Base-by-base conservation (phyloP, 106 monocot species). In the Chionographis japonica region DNA sequence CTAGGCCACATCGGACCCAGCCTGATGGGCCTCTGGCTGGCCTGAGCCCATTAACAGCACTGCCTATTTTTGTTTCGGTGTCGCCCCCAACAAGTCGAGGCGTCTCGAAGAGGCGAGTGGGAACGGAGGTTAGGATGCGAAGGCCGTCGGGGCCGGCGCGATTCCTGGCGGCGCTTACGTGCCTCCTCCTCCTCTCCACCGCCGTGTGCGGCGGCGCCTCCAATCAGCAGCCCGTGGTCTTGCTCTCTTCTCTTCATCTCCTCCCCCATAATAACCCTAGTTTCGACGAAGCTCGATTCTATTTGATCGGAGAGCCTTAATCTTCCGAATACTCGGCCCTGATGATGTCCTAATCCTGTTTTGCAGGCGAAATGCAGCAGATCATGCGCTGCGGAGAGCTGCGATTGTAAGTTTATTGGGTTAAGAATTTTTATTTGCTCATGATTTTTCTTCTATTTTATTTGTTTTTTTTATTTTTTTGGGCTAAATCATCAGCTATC, bases 381-480 rank as follows among this genome's bases (percentile, higher is more conserved):
- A 76, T 68, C 77, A 39, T 95, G 95, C 60, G 86, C 84, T 38
- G 89, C 88, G 37, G 59, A 74, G 82, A 89, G 76, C 43, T 95
- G 91, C 70, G 50, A 89, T 13, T 53, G 92, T 86, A 67, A 76
- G 85, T 78, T 11, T 3, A 18, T 50, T 17, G 27, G 3, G 14
- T 50, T 18, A 56, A 50, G 10, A 15, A 39, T 8, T 39, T 56
- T 39, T 37, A 62, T 57, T 17, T 40, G 6, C 2, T n/a, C 3
- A 6, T 2, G 41, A 9, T 41, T 2, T 38, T 40, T 9, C 49
- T 70, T 27, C 16, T n/a, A 59, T 50, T 39, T 50, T 1, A 59
- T 61, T 61, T 18, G 35, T 61, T 15, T 63, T 9, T 51, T 62
- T 42, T n/a, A 15, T 20, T 39, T 16, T 14, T 62, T 46, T 38